Base-by-base conservation (phyloP, 768 basidiomycete genomes). In the Pleurotus tuoliensis region DNA sequence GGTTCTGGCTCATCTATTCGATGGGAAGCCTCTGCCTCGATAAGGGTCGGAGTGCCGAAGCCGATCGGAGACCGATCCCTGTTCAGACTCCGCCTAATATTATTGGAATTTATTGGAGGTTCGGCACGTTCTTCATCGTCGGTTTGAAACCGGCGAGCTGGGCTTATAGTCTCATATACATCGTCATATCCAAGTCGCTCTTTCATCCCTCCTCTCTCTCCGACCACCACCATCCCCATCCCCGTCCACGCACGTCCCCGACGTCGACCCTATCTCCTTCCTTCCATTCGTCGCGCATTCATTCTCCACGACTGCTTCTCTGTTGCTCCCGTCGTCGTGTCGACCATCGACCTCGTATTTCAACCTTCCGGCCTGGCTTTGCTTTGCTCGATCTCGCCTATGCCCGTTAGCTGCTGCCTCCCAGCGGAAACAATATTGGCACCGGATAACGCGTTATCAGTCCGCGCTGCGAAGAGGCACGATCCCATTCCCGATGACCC, bases 151-250 rank as follows among this genome's bases (percentile, higher is more conserved):
- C 48, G 48, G 48, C 48, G 48, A 50, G 30, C 24, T 25, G 24
- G 30, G 30, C 30, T 34, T 34, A 34, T 34, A 34, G 30, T 34
- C 30, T 34, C 30, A 34, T 34, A 34, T 34, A 34, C 30, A 34
- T 9, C 30, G 30, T 34, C 30, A 34, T 34, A 34, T 34, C 30
- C 30, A 34, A 56, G 64, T 39, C 59, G 62, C 25, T 55, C 63
- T 9, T 30, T 56, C 44, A 59, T 56, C 58, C 57, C 3, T 64
- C 61, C 45, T 65, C 65, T 55, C 61, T 71, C 55, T 63, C 62
- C 47, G 67, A 73, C 27, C 24, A 16, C 25, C 48, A 37, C 48
- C 48, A 20, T 15, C 48, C n/a, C 27, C 27, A 16, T 27, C 27
- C 48, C 22, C 48, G 15, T 37, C 48, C 48, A 13, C 48, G 15